phyloP scores from a whole-genome alignment of 305 asterid species.

The Fraxinus sp. region DNA sequence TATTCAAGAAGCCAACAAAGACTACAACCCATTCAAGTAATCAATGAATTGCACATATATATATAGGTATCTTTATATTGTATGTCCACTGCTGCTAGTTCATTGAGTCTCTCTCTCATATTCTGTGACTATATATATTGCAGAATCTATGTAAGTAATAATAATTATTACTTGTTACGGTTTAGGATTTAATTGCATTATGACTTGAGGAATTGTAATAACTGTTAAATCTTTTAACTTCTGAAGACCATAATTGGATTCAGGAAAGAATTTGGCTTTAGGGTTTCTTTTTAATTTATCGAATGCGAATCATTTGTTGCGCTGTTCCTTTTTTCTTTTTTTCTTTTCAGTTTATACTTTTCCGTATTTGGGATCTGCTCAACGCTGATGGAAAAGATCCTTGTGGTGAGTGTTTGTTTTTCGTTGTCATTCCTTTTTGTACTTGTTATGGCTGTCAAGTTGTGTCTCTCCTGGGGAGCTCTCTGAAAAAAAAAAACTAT shows the following conservation, averaged over 20 bases:
- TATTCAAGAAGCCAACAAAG: constrained; percentile 45
- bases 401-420: not conserved
- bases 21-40: constrained; percentile 54
- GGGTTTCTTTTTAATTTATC: not conserved
- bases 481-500: not conserved
- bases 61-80: not conserved
- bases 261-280: not conserved
- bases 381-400: not conserved
- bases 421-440: not conserved
- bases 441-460: not conserved
- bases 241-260: not conserved
- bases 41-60: not conserved
- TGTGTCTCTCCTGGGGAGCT: not conserved
- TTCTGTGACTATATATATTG: constrained; percentile 3
- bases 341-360: not conserved
- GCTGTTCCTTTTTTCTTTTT: too few relatives aligned
- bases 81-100: constrained; percentile 26
- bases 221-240: not conserved
- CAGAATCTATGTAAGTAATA: not conserved
- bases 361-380: not conserved
- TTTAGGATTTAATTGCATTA: not conserved
- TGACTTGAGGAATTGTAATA: not conserved
- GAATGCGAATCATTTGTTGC: not conserved
- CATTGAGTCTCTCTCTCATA: not conserved
- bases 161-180: constrained; percentile 14